These are phyloP conservation scores for Malus sylvestris DNA, from an alignment of 306 rosid genomes.

Conservation along the genomic window DNA sequence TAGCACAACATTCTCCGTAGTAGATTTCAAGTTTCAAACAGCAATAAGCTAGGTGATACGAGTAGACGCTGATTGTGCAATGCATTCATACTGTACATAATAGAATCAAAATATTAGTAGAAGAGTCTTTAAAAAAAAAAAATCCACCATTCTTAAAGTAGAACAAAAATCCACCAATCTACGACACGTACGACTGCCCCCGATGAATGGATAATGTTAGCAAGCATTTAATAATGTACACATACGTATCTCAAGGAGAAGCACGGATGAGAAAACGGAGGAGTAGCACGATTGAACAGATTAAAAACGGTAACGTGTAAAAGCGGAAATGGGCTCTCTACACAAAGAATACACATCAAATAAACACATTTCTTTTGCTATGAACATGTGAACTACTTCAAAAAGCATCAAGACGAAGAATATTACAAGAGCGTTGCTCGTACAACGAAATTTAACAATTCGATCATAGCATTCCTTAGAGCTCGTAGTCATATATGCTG, in stretches of 20 bases:
- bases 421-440: background rate
- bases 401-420: background rate
- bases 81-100: too few species aligned
- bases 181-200: background rate
- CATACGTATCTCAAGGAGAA: background rate
- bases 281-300: background rate
- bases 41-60: too few species aligned
- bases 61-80: too few species aligned
- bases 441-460: background rate
- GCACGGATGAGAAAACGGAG: background rate
- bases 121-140: too few species aligned
- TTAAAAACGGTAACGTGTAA: background rate
- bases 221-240: background rate
- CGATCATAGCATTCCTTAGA: constrained; percentile 17
- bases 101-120: too few species aligned
- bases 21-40: too few species aligned
- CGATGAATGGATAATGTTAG: background rate
- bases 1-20: too few species aligned
- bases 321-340: background rate
- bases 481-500: constrained; percentile 32
- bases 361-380: background rate
- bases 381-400: background rate
- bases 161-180: too few species aligned
- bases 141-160: too few species aligned
- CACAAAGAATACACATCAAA: background rate